These are phyloP conservation scores for Chlorella sp. DNA, from an alignment of 139 green algal species.

Conservation along the genomic window DNA sequence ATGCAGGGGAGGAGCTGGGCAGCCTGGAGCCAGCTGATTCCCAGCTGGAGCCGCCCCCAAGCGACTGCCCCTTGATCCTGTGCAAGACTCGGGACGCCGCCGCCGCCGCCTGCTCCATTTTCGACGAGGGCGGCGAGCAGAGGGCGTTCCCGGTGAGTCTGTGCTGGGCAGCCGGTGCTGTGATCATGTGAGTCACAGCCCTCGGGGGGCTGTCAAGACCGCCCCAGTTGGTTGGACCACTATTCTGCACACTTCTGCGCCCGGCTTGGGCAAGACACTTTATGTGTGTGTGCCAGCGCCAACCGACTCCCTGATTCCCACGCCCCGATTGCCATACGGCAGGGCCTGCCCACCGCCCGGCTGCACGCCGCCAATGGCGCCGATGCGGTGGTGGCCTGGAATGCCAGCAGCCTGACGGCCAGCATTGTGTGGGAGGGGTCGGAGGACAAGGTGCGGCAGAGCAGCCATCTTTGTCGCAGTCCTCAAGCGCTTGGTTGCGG, in stretches of 20 bases:
- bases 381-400: conserved; percentile 31
- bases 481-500: too few species aligned
- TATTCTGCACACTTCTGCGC: too few species aligned
- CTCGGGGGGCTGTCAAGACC: too few species aligned
- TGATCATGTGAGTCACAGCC: background rate
- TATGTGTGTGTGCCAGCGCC: too few species aligned
- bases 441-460: background rate
- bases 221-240: too few species aligned
- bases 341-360: background rate
- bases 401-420: background rate
- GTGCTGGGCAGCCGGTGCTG: background rate
- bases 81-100: background rate
- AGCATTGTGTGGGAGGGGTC: conserved; percentile 8
- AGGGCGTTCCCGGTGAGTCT: background rate
- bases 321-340: background rate
- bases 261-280: too few species aligned
- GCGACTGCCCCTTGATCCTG: conserved; percentile 20
- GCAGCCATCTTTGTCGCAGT: too few species aligned
- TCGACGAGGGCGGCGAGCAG: background rate
- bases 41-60: background rate
- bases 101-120: background rate
- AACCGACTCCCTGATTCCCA: too few species aligned
- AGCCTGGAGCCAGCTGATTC: background rate
- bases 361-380: conserved; percentile 12
- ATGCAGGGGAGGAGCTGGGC: conserved; percentile 2